phyloP scores from a whole-genome alignment of 2,329 filamentous ascomycete species.

The Trichophyton benhamiae region DNA sequence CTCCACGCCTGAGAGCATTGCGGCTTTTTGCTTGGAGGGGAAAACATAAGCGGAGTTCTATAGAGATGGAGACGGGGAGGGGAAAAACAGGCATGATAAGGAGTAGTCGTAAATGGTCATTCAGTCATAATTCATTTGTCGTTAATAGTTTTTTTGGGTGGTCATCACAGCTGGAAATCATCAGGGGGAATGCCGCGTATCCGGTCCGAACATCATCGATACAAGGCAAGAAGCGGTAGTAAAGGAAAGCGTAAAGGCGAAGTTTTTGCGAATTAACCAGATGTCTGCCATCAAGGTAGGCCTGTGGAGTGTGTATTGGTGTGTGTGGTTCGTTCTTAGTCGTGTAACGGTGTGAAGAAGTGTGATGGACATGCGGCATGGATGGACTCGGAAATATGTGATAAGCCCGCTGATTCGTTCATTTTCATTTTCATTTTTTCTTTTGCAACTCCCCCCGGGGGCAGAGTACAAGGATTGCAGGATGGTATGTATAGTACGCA shows the following conservation, averaged over 20 bases:
- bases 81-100: not conserved
- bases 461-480: too few species aligned
- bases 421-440: conserved; percentile 26
- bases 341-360: not conserved
- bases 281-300: too few species aligned
- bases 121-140: not conserved
- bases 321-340: not conserved
- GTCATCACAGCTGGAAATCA: not conserved
- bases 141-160: not conserved
- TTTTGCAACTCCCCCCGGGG: conserved; percentile 24
- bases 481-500: too few species aligned
- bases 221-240: not conserved
- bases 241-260: too few species aligned
- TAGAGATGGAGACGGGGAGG: not conserved
- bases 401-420: not conserved
- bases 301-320: too few species aligned
- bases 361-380: too few species aligned
- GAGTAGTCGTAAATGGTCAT: not conserved
- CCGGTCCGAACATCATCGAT: not conserved
- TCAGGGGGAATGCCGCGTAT: not conserved
- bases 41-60: not conserved
- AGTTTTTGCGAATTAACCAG: too few species aligned
- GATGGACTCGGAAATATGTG: not conserved
- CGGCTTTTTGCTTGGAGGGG: not conserved
- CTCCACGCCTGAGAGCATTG: not conserved